These are phyloP conservation scores for Crassisporium funariophilum DNA, from an alignment of 768 basidiomycete species.

Conservation along the genomic window DNA sequence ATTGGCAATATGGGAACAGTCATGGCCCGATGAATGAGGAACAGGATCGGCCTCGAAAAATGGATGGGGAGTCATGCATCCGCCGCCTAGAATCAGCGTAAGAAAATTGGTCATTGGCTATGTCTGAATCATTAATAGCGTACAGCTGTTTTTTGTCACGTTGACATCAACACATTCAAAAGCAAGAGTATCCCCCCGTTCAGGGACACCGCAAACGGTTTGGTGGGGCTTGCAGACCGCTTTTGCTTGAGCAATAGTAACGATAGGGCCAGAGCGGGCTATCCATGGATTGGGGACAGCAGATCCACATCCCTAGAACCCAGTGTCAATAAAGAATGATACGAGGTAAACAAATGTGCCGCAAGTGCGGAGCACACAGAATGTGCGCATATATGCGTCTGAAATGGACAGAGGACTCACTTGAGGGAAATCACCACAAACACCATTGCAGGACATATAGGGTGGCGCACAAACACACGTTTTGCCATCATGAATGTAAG, in stretches of 20 bases:
- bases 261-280: conserved; percentile 18
- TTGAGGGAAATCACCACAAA: conserved; percentile 34
- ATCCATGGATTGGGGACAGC: conserved; percentile 28
- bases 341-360: conserved; percentile 1
- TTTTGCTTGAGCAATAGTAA: conserved; percentile 32
- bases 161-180: conserved; percentile 44
- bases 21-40: conserved; percentile 19
- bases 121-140: too few relatives aligned
- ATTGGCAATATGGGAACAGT: conserved; percentile 33
- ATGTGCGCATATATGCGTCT: conserved; percentile 16
- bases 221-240: conserved; percentile 28
- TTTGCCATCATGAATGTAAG: conserved; percentile 27
- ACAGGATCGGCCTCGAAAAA: conserved; percentile 23
- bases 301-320: conserved; percentile 41
- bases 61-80: conserved; percentile 39
- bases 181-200: conserved; percentile 24
- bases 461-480: conserved; percentile 40
- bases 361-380: conserved; percentile 1
- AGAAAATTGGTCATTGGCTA: neutral
- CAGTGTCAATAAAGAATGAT: neutral
- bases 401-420: conserved; percentile 28
- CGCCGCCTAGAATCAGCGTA: conserved; percentile 41
- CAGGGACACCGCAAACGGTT: conserved; percentile 40
- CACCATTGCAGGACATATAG: conserved; percentile 40
- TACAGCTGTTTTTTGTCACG: conserved; percentile 41